Conservation (phyloP, 2,329 filamentous ascomycete species). For the Fusarium multiceps region DNA sequence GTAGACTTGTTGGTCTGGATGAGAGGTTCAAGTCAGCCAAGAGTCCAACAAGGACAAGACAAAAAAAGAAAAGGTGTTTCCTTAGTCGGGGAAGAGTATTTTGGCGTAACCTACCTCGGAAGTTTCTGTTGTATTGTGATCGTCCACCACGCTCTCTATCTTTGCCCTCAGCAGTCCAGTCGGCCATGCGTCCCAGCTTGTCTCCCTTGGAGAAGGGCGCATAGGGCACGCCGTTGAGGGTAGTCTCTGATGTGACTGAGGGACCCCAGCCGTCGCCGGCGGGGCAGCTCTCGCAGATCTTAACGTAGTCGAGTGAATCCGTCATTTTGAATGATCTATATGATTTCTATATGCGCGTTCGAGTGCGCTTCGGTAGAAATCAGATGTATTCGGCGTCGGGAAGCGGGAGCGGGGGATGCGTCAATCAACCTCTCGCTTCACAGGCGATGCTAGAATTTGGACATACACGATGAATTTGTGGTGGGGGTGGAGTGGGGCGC, state of each 20-base stretch:
- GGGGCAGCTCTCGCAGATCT: slow-evolving; percentile 78
- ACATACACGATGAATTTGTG: slow-evolving; percentile 54
- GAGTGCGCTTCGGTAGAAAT: slow-evolving; percentile 21
- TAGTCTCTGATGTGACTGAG: slow-evolving; percentile 82
- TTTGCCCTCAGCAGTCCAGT: slow-evolving; percentile 95
- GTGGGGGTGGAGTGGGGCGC: slow-evolving; percentile 53
- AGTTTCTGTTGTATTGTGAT: slow-evolving; percentile 92
- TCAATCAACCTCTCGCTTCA: slow-evolving; percentile 39
- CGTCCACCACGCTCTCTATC: slow-evolving; percentile 82
- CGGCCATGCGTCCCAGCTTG: slow-evolving; percentile 98
- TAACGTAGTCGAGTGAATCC: slow-evolving; percentile 67
- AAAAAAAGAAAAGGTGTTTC: neutral
- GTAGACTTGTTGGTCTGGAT: slow-evolving; percentile 92
- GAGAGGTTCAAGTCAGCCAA: slow-evolving; percentile 16
- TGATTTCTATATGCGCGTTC: slow-evolving; percentile 28
- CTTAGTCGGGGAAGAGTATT: neutral
- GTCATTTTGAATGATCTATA: slow-evolving; percentile 53
- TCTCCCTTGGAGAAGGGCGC: slow-evolving; percentile 98
- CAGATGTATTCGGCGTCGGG: slow-evolving; percentile 24
- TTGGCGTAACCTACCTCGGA: slow-evolving; percentile 74
- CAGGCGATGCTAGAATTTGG: slow-evolving; percentile 50
- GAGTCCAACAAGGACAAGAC: neutral
- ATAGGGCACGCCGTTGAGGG: slow-evolving; percentile 93
- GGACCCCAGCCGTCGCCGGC: slow-evolving; percentile 90
- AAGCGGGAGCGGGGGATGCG: slow-evolving; percentile 41